These are phyloP conservation scores for Colletotrichum euphorbiae DNA, from an alignment of 2,329 filamentous ascomycete species.

Conservation along the genomic window DNA sequence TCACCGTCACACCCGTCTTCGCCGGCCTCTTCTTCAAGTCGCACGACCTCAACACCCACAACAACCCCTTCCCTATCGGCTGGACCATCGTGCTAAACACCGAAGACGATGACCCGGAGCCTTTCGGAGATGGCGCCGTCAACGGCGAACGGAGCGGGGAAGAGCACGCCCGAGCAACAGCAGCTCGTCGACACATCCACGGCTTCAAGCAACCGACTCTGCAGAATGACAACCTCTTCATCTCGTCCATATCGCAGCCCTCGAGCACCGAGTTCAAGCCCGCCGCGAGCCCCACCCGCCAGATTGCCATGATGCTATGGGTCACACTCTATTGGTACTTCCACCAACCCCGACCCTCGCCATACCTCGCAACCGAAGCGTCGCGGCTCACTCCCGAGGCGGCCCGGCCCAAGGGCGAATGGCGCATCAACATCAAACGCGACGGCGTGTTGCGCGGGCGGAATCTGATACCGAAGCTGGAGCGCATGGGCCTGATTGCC, in stretches of 20 bases:
- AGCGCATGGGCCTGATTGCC: slow-evolving; percentile 89
- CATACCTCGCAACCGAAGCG: slow-evolving; percentile 70
- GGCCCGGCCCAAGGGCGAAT: slow-evolving; percentile 85
- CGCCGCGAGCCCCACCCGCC: slow-evolving; percentile 82
- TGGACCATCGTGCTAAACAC: slow-evolving; percentile 92
- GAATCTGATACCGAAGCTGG: slow-evolving; percentile 88
- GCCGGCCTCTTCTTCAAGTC: slow-evolving; percentile 92
- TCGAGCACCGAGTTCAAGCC: slow-evolving; percentile 84
- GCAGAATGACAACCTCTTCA: slow-evolving; percentile 84
- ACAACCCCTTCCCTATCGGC: slow-evolving; percentile 81
- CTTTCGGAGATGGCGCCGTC: slow-evolving; percentile 31
- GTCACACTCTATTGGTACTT: slow-evolving; percentile 97
- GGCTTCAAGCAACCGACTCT: slow-evolving; percentile 82
- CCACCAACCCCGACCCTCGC: slow-evolving; percentile 81
- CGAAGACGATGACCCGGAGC: slow-evolving; percentile 55
- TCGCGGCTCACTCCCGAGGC: slow-evolving; percentile 73
- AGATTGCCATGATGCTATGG: slow-evolving; percentile 98
- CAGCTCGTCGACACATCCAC: slow-evolving; percentile 60
- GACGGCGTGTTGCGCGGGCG: slow-evolving; percentile 90
- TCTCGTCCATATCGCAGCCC: slow-evolving; percentile 90
- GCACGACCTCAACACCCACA: slow-evolving; percentile 76
- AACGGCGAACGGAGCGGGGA: slow-evolving; percentile 49
- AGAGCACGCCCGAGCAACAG: slow-evolving; percentile 14
- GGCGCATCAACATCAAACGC: slow-evolving; percentile 84
- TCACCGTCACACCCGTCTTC: slow-evolving; percentile 87